phyloP scores from a whole-genome alignment of 495 filamentous ascomycete genomes.

The Hypomontagnella submonticulosa region DNA sequence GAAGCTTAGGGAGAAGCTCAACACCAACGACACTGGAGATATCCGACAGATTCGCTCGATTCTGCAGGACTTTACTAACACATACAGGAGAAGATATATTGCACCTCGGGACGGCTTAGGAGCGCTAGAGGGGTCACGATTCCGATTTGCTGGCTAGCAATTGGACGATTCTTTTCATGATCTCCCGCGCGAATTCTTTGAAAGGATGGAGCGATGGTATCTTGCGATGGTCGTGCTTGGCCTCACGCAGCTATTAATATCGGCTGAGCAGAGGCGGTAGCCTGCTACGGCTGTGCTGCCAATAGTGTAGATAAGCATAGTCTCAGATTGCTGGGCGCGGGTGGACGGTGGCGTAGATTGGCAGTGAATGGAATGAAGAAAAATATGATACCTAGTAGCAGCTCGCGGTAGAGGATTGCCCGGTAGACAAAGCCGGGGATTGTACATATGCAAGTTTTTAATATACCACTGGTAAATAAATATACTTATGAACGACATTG shows the following conservation, averaged over 20 bases:
- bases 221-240: neutral
- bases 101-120: slow-evolving; percentile 93
- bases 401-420: neutral
- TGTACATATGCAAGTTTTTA: slow-evolving; percentile 37
- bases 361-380: slow-evolving; percentile 21
- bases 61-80: slow-evolving; percentile 96
- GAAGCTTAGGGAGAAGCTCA: slow-evolving; percentile 73
- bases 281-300: neutral
- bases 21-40: slow-evolving; percentile 67
- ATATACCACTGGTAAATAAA: neutral
- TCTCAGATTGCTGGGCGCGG: slow-evolving; percentile 23
- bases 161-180: neutral
- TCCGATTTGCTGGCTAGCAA: slow-evolving; percentile 78
- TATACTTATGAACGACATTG: too few species aligned
- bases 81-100: slow-evolving; percentile 91
- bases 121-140: slow-evolving; percentile 82
- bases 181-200: neutral
- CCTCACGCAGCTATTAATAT: slow-evolving; percentile 3
- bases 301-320: slow-evolving; percentile 15
- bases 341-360: slow-evolving; percentile 28
- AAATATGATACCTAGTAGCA: slow-evolving; percentile 37
- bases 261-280: neutral
- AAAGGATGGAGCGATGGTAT: neutral
- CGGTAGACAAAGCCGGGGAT: slow-evolving; percentile 7
- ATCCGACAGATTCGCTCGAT: slow-evolving; percentile 83